A percentile compares a stretch with the other conserved stretches of the same genome.
phyloP scores from a whole-genome alignment of 164 flowering plant species.

The Echeveria elegans region DNA sequence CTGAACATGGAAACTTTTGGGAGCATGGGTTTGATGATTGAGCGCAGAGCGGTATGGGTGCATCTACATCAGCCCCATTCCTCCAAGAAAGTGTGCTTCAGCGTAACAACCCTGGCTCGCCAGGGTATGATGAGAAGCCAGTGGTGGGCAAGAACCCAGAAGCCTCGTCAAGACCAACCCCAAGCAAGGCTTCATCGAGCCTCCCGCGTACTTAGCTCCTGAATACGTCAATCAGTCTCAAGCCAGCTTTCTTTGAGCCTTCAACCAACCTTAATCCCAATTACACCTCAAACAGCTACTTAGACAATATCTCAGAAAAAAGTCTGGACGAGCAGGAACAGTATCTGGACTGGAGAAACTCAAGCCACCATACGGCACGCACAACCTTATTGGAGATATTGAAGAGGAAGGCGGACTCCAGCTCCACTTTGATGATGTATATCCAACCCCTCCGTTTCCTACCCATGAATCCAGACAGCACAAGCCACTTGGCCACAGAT shows the following conservation, averaged over 20 bases:
- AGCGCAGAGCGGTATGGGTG: conserved; percentile 37
- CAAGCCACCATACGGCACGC: conserved; percentile 23
- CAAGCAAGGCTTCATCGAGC: conserved; percentile 51
- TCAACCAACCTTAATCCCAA: conserved; percentile 13
- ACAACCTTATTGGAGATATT: conserved; percentile 41
- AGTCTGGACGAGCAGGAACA: conserved; percentile 47
- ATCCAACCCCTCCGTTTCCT: conserved; percentile 31
- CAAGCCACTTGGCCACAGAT: conserved; percentile 11
- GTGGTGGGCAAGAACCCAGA: conserved; percentile 75
- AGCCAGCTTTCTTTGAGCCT: conserved; percentile 72
- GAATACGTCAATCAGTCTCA: conserved; percentile 20
- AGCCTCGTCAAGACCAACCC: conserved; percentile 19
- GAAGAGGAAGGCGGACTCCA: conserved; percentile 35
- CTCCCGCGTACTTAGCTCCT: conserved; percentile 10
- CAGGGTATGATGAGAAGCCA: conserved; percentile 29
- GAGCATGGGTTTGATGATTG: conserved; percentile 29
- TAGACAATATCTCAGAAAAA: conserved; percentile 37
- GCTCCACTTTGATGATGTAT: conserved; percentile 78
- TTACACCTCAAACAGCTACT: conserved; percentile 9
- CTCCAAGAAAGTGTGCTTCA: conserved; percentile 48
- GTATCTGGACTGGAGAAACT: conserved; percentile 38
- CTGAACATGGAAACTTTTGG: conserved; percentile 36
- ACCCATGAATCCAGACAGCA: conserved; percentile 16
- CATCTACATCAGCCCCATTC: conserved; percentile 60
- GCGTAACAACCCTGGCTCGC: conserved; percentile 26